phyloP scores from a whole-genome alignment of 2,329 filamentous ascomycete species.

The Rosellinia necatrix region DNA sequence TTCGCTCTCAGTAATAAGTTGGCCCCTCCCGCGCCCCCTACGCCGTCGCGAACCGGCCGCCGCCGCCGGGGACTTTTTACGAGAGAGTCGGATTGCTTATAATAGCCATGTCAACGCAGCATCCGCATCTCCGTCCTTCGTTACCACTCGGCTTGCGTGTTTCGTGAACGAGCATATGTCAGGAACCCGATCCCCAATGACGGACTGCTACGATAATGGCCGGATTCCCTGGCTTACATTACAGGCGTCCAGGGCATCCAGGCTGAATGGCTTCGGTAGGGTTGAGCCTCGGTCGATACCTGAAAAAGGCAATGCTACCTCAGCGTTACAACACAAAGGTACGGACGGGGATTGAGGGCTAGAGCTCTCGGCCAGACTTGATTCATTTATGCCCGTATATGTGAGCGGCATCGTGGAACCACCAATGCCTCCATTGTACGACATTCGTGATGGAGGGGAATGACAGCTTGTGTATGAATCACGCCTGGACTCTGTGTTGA shows the following conservation, averaged over 20 bases:
- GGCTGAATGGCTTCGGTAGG: neutral
- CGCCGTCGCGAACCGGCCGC: too few species aligned
- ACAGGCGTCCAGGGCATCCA: neutral
- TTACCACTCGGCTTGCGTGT: neutral
- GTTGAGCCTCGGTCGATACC: neutral
- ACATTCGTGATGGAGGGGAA: neutral
- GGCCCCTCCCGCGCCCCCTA: too few species aligned
- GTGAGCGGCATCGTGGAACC: neutral
- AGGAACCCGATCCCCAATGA: neutral
- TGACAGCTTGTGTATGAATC: neutral
- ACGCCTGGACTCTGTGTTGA: neutral
- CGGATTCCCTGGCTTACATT: neutral
- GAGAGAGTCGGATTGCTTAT: too few species aligned
- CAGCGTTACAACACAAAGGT: neutral
- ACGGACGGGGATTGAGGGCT: too few species aligned
- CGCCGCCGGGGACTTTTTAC: too few species aligned
- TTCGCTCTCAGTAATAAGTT: too few species aligned
- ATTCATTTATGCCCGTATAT: neutral
- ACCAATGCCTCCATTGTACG: neutral
- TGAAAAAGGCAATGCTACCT: slow-evolving; percentile 5
- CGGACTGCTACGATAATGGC: neutral
- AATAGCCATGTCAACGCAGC: neutral
- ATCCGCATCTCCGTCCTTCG: neutral
- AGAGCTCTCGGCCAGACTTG: neutral
- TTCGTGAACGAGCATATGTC: too few species aligned